Base-by-base conservation (phyloP, 352 stramenopile genomes). In the Phytophthora meadii region DNA sequence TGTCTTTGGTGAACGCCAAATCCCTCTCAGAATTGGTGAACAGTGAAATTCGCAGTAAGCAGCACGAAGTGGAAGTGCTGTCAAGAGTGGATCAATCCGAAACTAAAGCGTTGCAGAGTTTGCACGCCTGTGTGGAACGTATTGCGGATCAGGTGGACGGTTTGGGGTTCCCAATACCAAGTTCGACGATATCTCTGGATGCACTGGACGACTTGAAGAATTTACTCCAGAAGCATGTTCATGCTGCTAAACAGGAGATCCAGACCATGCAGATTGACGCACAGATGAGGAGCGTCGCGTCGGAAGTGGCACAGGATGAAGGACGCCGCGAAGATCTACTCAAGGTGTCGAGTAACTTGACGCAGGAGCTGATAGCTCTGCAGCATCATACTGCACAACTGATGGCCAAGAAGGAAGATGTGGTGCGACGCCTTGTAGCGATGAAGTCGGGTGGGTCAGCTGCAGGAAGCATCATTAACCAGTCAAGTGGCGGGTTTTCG, bases 261-360 rank as follows among this genome's bases (percentile, higher is more conserved):
- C 83, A 92, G 61, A 88, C 66, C 34, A 67, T 90, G 51, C 72
- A 92, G 68, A 90, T 90, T 61, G 68, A 78, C 24, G 75, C 72
- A 15, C 77, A 86, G 56, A 92, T 90, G 81, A 69, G 72, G 25
- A 82, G 64, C 42, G 74, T 86, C 9, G 76, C 77, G 12, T 79
- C 77, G 5, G 79, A 89, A 45, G 60, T 58, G 28, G 55, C 53
- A 15, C 62, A 59, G 24, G 56, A 48, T 42, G 24, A 39, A 0
- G 51, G 44, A 34, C 15, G 36, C 10, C 42, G 63, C 30, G 66
- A 68, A 1, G 60, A 84, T 12, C 65, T 49, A 9, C 55, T 89
- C 11, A 61, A 65, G 17, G 34, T 72, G 14, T 62, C 79, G 12
- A 65, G 53, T 19, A 41, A 6, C 11, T 70, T 92, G 42, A 85